phyloP scores from a whole-genome alignment of 352 stramenopile species.

The Globisporangium nodosum region DNA sequence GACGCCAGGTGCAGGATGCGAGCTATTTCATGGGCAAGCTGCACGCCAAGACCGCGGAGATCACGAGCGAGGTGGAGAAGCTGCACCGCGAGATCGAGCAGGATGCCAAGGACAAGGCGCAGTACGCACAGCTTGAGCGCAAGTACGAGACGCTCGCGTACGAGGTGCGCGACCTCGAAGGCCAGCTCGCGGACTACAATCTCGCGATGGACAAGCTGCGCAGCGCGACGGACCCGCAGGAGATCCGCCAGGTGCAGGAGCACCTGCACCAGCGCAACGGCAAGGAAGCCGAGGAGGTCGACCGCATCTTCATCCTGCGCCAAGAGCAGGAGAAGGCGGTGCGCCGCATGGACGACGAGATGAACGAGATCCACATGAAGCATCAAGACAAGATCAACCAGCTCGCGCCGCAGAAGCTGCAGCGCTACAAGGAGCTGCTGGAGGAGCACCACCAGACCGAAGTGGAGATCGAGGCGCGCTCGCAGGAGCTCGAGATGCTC shows the following conservation, averaged over 20 bases:
- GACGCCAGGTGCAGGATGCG: constrained; percentile 83
- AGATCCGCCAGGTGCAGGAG: constrained; percentile 68
- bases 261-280: constrained; percentile 64
- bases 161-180: constrained; percentile 84
- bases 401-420: constrained; percentile 79
- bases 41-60: constrained; percentile 87
- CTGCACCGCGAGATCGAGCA: constrained; percentile 83
- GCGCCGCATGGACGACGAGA: constrained; percentile 70
- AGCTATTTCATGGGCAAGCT: constrained; percentile 89
- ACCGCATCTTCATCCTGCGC: constrained; percentile 86
- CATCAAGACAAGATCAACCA: constrained; percentile 88
- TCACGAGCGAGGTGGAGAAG: constrained; percentile 75
- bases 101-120: constrained; percentile 83
- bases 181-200: constrained; percentile 91
- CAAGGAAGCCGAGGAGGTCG: constrained; percentile 85
- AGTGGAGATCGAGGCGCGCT: constrained; percentile 63
- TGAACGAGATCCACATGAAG: constrained; percentile 70
- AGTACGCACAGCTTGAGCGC: constrained; percentile 81
- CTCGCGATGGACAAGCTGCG: constrained; percentile 90
- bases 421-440: constrained; percentile 71
- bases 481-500: constrained; percentile 63
- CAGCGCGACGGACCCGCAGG: constrained; percentile 54
- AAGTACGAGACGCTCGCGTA: constrained; percentile 68
- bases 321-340: constrained; percentile 74
- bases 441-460: constrained; percentile 73